These are phyloP conservation scores for Pseudogymnoascus destructans DNA, from an alignment of 2,329 filamentous ascomycete genomes.

Conservation along the genomic window DNA sequence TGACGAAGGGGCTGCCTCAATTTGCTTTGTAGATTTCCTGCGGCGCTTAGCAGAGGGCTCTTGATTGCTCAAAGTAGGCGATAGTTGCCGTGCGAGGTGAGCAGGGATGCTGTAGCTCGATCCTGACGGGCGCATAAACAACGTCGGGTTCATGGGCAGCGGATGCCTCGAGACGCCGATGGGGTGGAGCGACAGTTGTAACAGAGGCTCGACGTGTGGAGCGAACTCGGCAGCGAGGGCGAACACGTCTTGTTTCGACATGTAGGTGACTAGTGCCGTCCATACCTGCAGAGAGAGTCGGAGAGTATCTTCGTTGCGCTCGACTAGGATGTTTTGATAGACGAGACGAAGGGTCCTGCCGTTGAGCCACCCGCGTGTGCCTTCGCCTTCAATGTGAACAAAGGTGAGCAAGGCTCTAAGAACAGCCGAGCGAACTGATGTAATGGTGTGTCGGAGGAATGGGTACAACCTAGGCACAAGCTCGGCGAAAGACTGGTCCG, in stretches of 20 bases:
- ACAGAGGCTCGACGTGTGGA: constrained; percentile 63
- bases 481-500: constrained; percentile 80
- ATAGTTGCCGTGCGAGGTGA: constrained; percentile 29
- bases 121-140: constrained; percentile 91
- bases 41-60: constrained; percentile 62
- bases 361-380: constrained; percentile 80
- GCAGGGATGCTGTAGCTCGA: constrained; percentile 55
- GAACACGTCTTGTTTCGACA: constrained; percentile 47
- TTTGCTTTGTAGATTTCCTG: constrained; percentile 72
- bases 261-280: constrained; percentile 58
- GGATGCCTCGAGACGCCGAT: constrained; percentile 86
- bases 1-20: constrained; percentile 52
- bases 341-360: constrained; percentile 77
- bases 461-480: constrained; percentile 89
- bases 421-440: constrained; percentile 84
- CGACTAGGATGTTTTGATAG: constrained; percentile 91
- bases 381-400: constrained; percentile 67
- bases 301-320: constrained; percentile 73
- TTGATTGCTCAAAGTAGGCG: constrained; percentile 35
- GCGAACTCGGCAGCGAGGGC: constrained; percentile 61
- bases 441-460: constrained; percentile 93
- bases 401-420: constrained; percentile 89
- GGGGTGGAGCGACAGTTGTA: constrained; percentile 75
- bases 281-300: constrained; percentile 78
- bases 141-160: constrained; percentile 75